These are phyloP conservation scores for Stachybotrys chlorohalonatus DNA, from an alignment of 2,329 filamentous ascomycete genomes.

Conservation along the genomic window DNA sequence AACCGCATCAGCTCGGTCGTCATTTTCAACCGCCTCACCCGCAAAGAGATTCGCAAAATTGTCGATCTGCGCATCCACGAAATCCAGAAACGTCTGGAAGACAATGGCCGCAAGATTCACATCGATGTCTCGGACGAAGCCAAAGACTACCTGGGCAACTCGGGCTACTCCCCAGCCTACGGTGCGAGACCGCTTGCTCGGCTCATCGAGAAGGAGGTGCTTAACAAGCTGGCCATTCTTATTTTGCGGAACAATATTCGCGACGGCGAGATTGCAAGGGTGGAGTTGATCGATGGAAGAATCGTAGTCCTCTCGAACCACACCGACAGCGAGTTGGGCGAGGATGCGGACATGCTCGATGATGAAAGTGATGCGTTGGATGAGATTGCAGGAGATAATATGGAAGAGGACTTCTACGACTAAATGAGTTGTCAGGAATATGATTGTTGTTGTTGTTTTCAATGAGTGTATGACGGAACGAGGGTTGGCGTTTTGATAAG, in stretches of 20 bases:
- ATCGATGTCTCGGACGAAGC: conserved; percentile 79
- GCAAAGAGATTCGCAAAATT: conserved; percentile 84
- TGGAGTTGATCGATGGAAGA: conserved; percentile 71
- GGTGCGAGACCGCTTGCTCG: conserved; percentile 81
- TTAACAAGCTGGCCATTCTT: conserved; percentile 86
- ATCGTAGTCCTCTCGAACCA: conserved; percentile 82
- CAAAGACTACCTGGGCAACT: conserved; percentile 84
- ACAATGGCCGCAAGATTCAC: conserved; percentile 77
- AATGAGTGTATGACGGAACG: conserved; percentile 2
- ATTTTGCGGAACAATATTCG: conserved; percentile 77
- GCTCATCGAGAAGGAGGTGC: conserved; percentile 93
- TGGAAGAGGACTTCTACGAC: conserved; percentile 49
- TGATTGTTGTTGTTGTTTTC: not conserved
- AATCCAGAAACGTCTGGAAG: conserved; percentile 81
- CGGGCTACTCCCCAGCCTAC: conserved; percentile 92
- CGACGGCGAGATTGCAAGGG: conserved; percentile 75
- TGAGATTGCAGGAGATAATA: conserved; percentile 52
- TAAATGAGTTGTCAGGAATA: conserved; percentile 12
- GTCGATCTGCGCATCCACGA: conserved; percentile 83
- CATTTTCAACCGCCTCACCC: conserved; percentile 96
- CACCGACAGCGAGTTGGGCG: conserved; percentile 46
- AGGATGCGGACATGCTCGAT: conserved; percentile 66
- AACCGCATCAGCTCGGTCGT: conserved; percentile 95
- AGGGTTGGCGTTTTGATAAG: conserved; percentile 2
- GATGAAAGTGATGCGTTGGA: conserved; percentile 66